Evolutionary conservation across 1,139 yeast genomes (phyloP).

Genomic region (Lipomyces yarrowii): DNA sequence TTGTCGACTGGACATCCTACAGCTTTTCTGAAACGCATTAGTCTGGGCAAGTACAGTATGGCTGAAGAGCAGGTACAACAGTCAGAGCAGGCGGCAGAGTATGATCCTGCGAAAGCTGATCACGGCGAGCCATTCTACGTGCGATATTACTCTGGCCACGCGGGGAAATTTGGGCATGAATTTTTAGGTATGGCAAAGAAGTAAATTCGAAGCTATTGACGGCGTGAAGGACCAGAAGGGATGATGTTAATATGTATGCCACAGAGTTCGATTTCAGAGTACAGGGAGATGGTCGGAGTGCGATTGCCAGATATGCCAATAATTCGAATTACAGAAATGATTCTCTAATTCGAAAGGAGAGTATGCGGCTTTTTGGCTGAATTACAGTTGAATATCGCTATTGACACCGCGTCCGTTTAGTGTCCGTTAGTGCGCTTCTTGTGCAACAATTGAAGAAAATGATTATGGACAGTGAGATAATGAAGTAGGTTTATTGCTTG

Average conservation of each 20-base stretch:
- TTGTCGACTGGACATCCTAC: not conserved
- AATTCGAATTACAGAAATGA: constrained; percentile 52
- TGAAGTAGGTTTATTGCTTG: constrained; percentile 35
- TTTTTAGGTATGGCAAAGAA: constrained; percentile 41
- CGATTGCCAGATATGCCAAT: constrained; percentile 49
- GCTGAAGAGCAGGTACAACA: constrained; percentile 3
- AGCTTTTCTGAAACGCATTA: not conserved
- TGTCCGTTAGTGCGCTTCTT: constrained; percentile 45
- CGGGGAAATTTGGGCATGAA: constrained; percentile 52
- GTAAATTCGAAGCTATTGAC: not conserved
- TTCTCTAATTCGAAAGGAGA: constrained; percentile 47
- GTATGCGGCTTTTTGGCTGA: constrained; percentile 27
- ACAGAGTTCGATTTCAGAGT: constrained; percentile 48
- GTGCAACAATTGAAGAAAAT: constrained; percentile 44
- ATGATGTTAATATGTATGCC: not conserved
- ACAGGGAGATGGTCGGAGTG: constrained; percentile 43
- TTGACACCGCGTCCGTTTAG: constrained; percentile 27
- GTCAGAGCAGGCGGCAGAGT: constrained; percentile 9
- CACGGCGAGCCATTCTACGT: constrained; percentile 43
- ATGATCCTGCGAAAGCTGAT: constrained; percentile 19
- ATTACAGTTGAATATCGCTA: not conserved
- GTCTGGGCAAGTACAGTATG: not conserved
- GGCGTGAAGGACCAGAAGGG: not conserved
- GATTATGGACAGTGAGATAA: constrained; percentile 47
- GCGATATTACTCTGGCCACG: constrained; percentile 50